These are phyloP conservation scores for Nannizziopsis barbatae DNA, from an alignment of 2,329 filamentous ascomycete species.

Conservation along the genomic window DNA sequence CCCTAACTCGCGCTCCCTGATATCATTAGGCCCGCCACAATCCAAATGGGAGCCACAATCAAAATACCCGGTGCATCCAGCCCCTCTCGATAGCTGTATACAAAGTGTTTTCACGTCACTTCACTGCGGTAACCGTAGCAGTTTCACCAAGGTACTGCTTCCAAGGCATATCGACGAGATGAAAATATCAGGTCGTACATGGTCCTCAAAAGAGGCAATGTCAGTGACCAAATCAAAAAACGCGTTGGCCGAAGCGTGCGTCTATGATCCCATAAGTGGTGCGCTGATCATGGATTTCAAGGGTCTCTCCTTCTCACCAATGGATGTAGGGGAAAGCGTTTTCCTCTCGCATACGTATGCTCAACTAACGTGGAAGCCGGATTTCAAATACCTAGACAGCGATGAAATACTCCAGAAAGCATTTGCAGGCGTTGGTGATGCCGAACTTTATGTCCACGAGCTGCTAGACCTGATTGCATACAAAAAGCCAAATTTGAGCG, in stretches of 20 bases:
- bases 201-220: no score
- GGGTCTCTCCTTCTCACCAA: neutral
- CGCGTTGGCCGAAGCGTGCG: no score
- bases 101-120: slow-evolving; percentile 10
- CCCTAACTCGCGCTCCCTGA: slow-evolving; percentile 12
- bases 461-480: neutral
- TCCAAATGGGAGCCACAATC: slow-evolving; percentile 19
- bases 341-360: neutral
- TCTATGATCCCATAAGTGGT: slow-evolving; percentile 11
- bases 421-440: neutral
- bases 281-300: neutral
- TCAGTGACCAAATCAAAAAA: no score
- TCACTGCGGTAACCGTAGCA: no score
- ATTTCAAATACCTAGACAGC: neutral
- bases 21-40: slow-evolving; percentile 14
- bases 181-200: no score
- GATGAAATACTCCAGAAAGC: neutral
- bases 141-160: no score
- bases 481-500: neutral
- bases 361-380: neutral
- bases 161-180: no score
- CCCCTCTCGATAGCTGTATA: slow-evolving; percentile 20
- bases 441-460: neutral
- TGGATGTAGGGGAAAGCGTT: neutral
- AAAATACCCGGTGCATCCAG: slow-evolving; percentile 23